Evolutionary conservation across 148 eudicot species (phyloP).

Genomic region (Camellia granthamiana): DNA sequence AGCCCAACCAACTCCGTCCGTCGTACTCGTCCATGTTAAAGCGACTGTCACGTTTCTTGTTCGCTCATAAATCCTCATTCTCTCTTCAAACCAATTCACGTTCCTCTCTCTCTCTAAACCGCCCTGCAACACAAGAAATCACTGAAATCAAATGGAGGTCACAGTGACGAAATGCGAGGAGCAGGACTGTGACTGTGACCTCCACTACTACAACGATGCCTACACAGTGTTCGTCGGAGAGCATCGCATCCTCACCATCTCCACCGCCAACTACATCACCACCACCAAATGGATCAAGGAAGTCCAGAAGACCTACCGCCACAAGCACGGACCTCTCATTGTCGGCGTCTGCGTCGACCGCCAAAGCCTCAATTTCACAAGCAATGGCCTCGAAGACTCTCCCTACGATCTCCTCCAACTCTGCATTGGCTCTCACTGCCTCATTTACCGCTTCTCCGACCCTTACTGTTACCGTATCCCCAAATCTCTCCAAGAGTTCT

Average conservation of each 20-base stretch:
- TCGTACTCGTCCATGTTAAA: too few relatives aligned
- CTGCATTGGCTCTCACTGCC: slow-evolving; percentile 8
- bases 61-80: too few relatives aligned
- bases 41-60: too few relatives aligned
- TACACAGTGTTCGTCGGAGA: background rate
- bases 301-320: background rate
- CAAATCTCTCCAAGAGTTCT: background rate
- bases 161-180: background rate
- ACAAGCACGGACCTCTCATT: background rate
- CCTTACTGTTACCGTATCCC: background rate
- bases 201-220: background rate
- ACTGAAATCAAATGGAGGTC: background rate
- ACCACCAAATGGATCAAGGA: background rate
- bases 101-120: background rate
- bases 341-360: background rate
- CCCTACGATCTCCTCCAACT: slow-evolving; percentile 6
- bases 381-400: background rate
- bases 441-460: background rate
- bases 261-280: background rate
- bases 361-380: too few relatives aligned
- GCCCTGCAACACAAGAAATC: too few relatives aligned
- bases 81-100: too few relatives aligned
- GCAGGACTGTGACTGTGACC: background rate
- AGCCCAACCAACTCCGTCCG: too few relatives aligned
- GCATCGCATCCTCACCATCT: slow-evolving; percentile 4